These are phyloP conservation scores for Teunomyces barrocoloradensis DNA, from an alignment of 805 yeast genomes.

Conservation along the genomic window DNA sequence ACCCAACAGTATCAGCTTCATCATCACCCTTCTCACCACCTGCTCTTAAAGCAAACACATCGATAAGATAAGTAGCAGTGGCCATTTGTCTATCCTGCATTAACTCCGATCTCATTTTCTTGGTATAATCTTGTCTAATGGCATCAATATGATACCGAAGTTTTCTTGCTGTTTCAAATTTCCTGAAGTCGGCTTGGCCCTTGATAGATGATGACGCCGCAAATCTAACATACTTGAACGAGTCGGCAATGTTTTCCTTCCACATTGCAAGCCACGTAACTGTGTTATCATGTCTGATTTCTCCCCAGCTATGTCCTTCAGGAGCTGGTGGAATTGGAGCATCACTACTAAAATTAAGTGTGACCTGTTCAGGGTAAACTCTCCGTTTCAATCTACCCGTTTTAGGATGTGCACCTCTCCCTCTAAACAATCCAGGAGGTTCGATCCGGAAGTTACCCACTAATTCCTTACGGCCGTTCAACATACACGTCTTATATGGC, in stretches of 20 bases:
- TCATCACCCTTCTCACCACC: constrained; percentile 98
- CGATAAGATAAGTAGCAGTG: constrained; percentile 89
- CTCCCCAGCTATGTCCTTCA: constrained; percentile 87
- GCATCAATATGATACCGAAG: constrained; percentile 67
- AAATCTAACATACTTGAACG: constrained; percentile 83
- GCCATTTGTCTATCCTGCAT: constrained; percentile 92
- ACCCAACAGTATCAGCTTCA: constrained; percentile 97
- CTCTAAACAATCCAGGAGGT: constrained; percentile 95
- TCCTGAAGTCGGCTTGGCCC: constrained; percentile 86
- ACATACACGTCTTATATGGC: constrained; percentile 70
- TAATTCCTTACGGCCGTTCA: constrained; percentile 87
- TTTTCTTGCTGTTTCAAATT: constrained; percentile 91
- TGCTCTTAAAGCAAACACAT: constrained; percentile 91
- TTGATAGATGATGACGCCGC: constrained; percentile 89
- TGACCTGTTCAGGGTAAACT: constrained; percentile 85
- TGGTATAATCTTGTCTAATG: constrained; percentile 73
- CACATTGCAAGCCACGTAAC: constrained; percentile 97
- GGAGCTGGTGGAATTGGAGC: constrained; percentile 81
- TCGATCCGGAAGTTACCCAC: constrained; percentile 93
- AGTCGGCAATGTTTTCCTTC: constrained; percentile 86
- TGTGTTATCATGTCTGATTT: constrained; percentile 79
- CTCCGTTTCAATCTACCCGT: constrained; percentile 89
- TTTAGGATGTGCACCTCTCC: constrained; percentile 96
- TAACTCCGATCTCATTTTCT: constrained; percentile 64
- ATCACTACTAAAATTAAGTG: constrained; percentile 73